Base-by-base conservation (phyloP, 495 filamentous ascomycete species). In the Aspergillus leporis region DNA sequence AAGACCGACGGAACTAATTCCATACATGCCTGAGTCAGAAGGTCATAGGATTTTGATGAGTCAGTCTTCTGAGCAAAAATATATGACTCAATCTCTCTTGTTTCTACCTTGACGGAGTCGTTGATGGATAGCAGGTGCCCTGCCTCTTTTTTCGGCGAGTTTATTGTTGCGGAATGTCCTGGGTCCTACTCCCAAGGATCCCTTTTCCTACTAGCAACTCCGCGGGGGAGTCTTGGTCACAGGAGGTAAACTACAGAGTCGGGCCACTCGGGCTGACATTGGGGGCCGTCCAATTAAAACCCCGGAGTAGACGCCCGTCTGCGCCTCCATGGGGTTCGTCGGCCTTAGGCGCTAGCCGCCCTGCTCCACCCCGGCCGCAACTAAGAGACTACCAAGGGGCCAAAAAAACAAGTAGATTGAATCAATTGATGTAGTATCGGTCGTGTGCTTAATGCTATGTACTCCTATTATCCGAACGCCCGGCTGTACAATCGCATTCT, bases 401-500 rank as follows among this genome's bases (percentile, higher is more conserved):
- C 43, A 23, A 47, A 47, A 47, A 47, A 8, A 8, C 1, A 50
- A 19, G 25, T n/a, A 21, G 21, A 41, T 41, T 41, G 4, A 52
- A 52, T 46, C 23, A 43, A 53, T 53, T 14, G 49, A 12, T 55
- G 50, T n/a, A 23, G 21, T 47, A 23, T 47, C 10, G 43, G 25
- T 48, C n/a, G 13, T 22, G 7, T 23, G 41, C 31, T 41, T 60
- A 63, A 48, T 41, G 48, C 61, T 60, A 63, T 63, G 52, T 60
- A 63, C 53, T 50, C 46, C 61, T 63, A 63, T 53, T 25, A 45
- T 30, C 47, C 52, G 34, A 31, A 57, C 30, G 53, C 53, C 57
- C 47, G 30, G 55, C 52, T 63, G 56, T 63, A 59, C 61, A 63
- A 41, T 59, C 47, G 49, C 30, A 48, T 55, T 32, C 31, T 47